A percentile compares a stretch with the other conserved stretches of the same genome.
Evolutionary conservation across 768 basidiomycete genomes (phyloP).

Genomic region (Phlebiopsis gigantea): DNA sequence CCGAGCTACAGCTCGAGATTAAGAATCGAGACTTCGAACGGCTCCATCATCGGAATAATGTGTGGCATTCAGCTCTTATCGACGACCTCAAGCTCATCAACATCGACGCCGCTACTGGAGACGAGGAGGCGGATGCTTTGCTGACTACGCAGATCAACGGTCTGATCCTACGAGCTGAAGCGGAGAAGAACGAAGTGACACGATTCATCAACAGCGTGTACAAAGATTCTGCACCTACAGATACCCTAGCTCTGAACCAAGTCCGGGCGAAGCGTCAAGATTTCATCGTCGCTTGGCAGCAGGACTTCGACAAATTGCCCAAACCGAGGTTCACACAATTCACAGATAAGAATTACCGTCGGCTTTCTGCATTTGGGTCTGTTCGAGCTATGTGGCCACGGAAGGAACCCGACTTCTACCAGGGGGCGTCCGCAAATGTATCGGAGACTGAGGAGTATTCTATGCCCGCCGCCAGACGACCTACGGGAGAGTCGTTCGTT

Average conservation of each 20-base stretch:
- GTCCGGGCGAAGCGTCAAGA: conserved; percentile 87
- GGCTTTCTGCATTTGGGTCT: conserved; percentile 56
- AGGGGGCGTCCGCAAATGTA: conserved; percentile 57
- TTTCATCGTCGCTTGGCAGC: conserved; percentile 94
- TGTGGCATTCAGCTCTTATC: conserved; percentile 72
- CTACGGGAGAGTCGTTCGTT: conserved; percentile 47
- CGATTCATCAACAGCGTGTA: conserved; percentile 76
- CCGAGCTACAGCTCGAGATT: conserved; percentile 82
- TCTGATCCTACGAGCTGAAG: conserved; percentile 68
- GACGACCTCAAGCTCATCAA: conserved; percentile 73
- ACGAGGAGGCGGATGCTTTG: conserved; percentile 62
- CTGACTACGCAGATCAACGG: conserved; percentile 58
- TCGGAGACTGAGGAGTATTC: conserved; percentile 71
- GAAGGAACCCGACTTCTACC: conserved; percentile 50
- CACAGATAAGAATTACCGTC: conserved; percentile 44
- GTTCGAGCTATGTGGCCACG: conserved; percentile 70
- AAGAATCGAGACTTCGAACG: conserved; percentile 89
- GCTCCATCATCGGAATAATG: conserved; percentile 62
- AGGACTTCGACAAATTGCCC: conserved; percentile 82
- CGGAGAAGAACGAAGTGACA: conserved; percentile 68
- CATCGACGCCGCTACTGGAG: conserved; percentile 75
- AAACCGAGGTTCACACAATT: conserved; percentile 55
- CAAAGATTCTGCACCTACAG: conserved; percentile 70
- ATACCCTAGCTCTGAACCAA: conserved; percentile 83
- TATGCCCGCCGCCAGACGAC: conserved; percentile 36